These are phyloP conservation scores for Erigeron canadensis DNA, from an alignment of 129 eudicot species.

Conservation along the genomic window DNA sequence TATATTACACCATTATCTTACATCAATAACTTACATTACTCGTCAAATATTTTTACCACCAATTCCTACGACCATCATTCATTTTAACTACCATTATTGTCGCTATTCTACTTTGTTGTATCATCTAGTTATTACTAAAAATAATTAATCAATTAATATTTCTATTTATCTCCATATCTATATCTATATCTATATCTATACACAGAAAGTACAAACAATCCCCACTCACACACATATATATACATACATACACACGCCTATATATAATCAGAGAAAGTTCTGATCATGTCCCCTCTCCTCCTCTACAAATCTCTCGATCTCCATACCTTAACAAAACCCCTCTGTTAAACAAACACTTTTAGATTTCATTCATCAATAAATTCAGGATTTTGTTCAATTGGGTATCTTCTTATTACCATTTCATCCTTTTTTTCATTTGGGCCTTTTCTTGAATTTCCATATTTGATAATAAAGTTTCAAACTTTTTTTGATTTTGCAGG, in stretches of 20 bases:
- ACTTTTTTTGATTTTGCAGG: constrained; percentile 32
- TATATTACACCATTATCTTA: too few relatives aligned
- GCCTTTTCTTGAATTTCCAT: neutral
- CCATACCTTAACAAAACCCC: constrained; percentile 29
- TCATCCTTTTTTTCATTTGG: constrained; percentile 11
- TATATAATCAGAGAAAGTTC: constrained; percentile 51
- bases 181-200: too few relatives aligned
- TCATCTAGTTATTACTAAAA: too few relatives aligned
- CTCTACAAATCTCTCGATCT: constrained; percentile 48
- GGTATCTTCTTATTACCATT: neutral
- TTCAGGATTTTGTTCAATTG: constrained; percentile 35
- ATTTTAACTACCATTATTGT: too few relatives aligned
- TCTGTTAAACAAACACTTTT: constrained; percentile 6
- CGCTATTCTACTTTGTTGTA: too few relatives aligned
- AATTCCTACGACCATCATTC: too few relatives aligned
- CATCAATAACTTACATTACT: too few relatives aligned
- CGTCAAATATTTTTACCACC: too few relatives aligned
- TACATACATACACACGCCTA: constrained; percentile 20
- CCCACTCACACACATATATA: constrained; percentile 19
- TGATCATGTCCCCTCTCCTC: constrained; percentile 61
- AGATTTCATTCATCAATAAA: constrained; percentile 14
- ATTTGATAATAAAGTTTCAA: constrained; percentile 1
- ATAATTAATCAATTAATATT: too few relatives aligned
- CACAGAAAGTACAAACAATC: neutral
- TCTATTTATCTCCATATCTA: too few relatives aligned